phyloP scores from a whole-genome alignment of 2,329 filamentous ascomycete species.

The Neofusicoccum umdonicola region DNA sequence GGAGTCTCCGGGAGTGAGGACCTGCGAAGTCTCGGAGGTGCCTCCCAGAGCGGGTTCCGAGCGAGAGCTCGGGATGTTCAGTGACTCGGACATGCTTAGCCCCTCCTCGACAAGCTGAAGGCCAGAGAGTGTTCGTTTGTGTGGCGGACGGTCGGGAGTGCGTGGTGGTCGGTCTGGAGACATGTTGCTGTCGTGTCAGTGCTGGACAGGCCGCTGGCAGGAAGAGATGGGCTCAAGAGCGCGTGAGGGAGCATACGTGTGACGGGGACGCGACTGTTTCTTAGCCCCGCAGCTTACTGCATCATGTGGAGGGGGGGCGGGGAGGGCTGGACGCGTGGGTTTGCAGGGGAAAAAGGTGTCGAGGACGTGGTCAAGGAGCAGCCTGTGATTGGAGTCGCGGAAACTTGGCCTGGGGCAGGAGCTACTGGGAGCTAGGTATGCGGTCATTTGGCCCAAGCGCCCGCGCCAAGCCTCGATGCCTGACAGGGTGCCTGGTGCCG shows the following conservation, averaged over 20 bases:
- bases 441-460: too few relatives aligned
- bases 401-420: constrained; percentile 3
- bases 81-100: constrained; percentile 22
- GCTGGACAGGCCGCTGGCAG: background rate
- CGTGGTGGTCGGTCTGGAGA: background rate
- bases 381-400: constrained; percentile 11
- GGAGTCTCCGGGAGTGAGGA: constrained; percentile 21
- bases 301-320: constrained; percentile 3
- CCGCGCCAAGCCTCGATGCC: background rate
- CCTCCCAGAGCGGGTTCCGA: constrained; percentile 18
- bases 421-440: too few relatives aligned
- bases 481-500: background rate
- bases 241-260: background rate
- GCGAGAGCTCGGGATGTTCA: constrained; percentile 20
- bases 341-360: background rate
- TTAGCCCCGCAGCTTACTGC: constrained; percentile 9
- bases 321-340: background rate
- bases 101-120: constrained; percentile 16
- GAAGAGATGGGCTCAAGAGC: background rate
- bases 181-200: constrained; percentile 9
- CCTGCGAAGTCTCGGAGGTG: constrained; percentile 25
- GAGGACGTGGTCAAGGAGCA: constrained; percentile 1
- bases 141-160: background rate
- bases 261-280: background rate
- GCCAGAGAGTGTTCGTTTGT: background rate